Base-by-base conservation (phyloP, 306 rosid genomes). In the Gynostemma pentaphyllum region DNA sequence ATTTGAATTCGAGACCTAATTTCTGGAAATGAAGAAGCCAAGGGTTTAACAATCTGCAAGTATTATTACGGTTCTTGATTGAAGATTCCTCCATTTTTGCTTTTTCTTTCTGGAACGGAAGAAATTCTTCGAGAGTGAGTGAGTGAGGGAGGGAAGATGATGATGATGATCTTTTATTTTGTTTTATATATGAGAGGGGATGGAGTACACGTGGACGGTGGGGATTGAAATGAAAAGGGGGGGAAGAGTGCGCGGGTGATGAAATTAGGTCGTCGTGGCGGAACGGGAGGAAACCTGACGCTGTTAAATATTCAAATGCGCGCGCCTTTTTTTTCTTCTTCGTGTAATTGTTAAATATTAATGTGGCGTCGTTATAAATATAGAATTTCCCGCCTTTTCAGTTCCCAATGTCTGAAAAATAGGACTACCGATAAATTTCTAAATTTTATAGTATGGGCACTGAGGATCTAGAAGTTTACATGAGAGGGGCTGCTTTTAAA, bases 1-100 rank as follows among this genome's bases (percentile, higher is more conserved):
- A 94, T 48, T 87, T 88, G 81, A 94, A 87, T 71, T 94, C 97
- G 16, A 94, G 88, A 50, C 89, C 87, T 68, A 94, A 74, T 62
- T 94, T 94, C 75, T 88, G 90, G 37, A 86, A 83, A 54, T 81
- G 78, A 4, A 88, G 85, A 76, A 78, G 72, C 87, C 94, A 80
- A 2, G 95, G 86, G 45, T 88, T 88, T 59, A 78, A 64, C 1
- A 65, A 42, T 32, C 75, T 78, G 0, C 13, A 28, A 7, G 62
- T 41, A 1, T 10, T 42, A 1, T 39, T 18, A 5, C 57, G 21
- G 30, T 6, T 39, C 19, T 23, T 52, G 30, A 40, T 75, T 36
- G 52, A 59, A 36, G 81, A 76, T 22, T 53, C 80, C n/a, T 48
- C 82, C 96, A 83, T 91, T 18, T 5, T 60, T 39, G 47, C 41